Percentiles rank a stretch among this genome's conserved stretches.
Conservation (phyloP, 1,139 yeast species). For the Taphrina confusa region DNA sequence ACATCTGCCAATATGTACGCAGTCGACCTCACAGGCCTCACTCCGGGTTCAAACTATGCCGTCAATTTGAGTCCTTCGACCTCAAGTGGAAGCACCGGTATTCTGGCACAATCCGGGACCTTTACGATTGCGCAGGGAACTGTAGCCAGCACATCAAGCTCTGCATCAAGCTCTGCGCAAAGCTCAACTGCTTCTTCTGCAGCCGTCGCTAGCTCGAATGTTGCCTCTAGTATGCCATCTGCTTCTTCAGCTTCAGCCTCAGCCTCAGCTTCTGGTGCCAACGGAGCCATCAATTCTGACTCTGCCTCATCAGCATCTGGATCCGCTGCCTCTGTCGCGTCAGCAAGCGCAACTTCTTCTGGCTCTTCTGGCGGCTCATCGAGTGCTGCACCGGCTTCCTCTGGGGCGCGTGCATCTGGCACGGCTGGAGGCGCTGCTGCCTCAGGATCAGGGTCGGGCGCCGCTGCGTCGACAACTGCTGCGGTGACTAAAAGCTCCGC, state of each 20-base stretch:
- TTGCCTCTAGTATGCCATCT: conserved; percentile 1
- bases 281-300: background rate
- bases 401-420: background rate
- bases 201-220: background rate
- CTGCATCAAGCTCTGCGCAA: background rate
- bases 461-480: background rate
- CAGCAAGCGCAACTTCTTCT: background rate
- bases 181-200: background rate
- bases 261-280: background rate
- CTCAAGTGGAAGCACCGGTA: conserved; percentile 14
- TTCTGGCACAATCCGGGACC: conserved; percentile 31
- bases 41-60: conserved; percentile 29
- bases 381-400: too few relatives aligned
- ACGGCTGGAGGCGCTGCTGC: conserved; percentile 6
- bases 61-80: conserved; percentile 25
- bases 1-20: conserved; percentile 4
- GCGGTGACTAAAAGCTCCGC: background rate
- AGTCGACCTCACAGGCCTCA: conserved; percentile 15
- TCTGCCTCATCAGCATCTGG: background rate
- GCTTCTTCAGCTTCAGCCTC: background rate
- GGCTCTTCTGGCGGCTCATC: too few relatives aligned
- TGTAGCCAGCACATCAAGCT: background rate
- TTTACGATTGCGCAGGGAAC: conserved; percentile 20
- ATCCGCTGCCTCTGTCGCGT: background rate
- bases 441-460: background rate